These are phyloP conservation scores for Eucalyptus globulus DNA, from an alignment of 345 rosid species.

Conservation along the genomic window DNA sequence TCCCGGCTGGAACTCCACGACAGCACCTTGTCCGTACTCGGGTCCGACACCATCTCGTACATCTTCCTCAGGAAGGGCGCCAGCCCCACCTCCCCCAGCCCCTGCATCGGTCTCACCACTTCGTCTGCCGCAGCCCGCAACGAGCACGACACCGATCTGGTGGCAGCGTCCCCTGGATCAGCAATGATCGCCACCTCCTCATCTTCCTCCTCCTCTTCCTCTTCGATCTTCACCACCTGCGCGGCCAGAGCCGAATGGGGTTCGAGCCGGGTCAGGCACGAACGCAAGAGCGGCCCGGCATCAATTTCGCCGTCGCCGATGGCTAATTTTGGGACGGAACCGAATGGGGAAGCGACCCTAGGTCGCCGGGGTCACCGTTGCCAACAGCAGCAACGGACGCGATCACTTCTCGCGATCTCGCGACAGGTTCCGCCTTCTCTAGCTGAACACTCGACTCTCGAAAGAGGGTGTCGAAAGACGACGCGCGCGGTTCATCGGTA, in stretches of 20 bases:
- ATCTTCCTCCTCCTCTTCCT: background rate
- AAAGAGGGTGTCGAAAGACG: background rate
- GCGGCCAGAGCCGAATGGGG: background rate
- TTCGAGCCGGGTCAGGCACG: background rate
- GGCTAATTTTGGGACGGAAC: background rate
- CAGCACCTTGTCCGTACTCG: conserved; percentile 21
- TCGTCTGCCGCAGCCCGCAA: no score
- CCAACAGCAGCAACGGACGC: background rate
- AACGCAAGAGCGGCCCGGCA: background rate
- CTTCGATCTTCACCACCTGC: background rate
- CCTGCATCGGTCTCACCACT: no score
- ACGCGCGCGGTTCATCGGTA: background rate
- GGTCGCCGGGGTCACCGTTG: background rate
- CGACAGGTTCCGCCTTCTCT: background rate
- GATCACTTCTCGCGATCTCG: background rate
- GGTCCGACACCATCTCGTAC: no score
- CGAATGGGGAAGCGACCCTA: background rate
- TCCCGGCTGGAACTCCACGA: conserved; percentile 27
- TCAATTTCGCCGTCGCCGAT: background rate
- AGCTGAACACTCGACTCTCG: background rate
- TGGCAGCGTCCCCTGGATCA: no score
- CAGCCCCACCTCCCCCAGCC: no score
- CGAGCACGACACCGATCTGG: no score
- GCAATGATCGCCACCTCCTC: no score
- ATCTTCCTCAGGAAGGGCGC: no score